A percentile compares a stretch with the other conserved stretches of the same genome.
Conservation (phyloP, 1,139 yeast species). For the Yamadazyma triangularis region DNA sequence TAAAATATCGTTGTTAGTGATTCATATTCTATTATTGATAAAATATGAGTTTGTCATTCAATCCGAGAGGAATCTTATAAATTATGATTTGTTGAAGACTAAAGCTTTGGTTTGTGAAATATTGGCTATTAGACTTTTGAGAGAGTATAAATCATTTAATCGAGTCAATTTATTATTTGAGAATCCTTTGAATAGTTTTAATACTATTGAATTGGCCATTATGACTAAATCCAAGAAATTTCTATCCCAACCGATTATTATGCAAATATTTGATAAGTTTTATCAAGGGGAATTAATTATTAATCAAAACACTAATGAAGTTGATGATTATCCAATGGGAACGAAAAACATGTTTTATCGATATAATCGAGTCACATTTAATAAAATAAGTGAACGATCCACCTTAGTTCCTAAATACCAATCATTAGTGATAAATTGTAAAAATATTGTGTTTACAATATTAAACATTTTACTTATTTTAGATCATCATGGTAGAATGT, state of each 20-base stretch:
- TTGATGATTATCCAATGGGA: too few relatives aligned
- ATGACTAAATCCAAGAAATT: constrained; percentile 52
- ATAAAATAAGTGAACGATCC: constrained; percentile 26
- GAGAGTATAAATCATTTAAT: constrained; percentile 45
- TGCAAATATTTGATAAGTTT: constrained; percentile 46
- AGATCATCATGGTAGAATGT: constrained; percentile 16
- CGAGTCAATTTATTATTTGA: constrained; percentile 41
- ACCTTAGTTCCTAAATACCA: constrained; percentile 42
- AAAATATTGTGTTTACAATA: constrained; percentile 27
- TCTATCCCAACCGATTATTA: constrained; percentile 53
- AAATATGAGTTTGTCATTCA: constrained; percentile 47
- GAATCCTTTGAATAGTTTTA: constrained; percentile 42
- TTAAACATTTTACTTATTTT: constrained; percentile 31
- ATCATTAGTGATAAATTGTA: constrained; percentile 36
- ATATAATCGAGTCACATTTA: constrained; percentile 26
- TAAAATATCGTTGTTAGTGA: constrained; percentile 21
- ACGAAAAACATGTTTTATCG: constrained; percentile 24
- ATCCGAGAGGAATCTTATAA: constrained; percentile 43
- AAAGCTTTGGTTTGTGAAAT: constrained; percentile 55
- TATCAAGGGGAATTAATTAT: constrained; percentile 49
- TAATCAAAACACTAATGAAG: constrained; percentile 18
- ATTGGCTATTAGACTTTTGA: constrained; percentile 47
- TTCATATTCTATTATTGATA: constrained; percentile 32
- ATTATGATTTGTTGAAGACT: constrained; percentile 46
- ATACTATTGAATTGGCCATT: constrained; percentile 52